A percentile compares a stretch with the other conserved stretches of the same genome.
Evolutionary conservation across 2,329 filamentous ascomycete genomes (phyloP).

Genomic region (Trichoderma koningiopsis): DNA sequence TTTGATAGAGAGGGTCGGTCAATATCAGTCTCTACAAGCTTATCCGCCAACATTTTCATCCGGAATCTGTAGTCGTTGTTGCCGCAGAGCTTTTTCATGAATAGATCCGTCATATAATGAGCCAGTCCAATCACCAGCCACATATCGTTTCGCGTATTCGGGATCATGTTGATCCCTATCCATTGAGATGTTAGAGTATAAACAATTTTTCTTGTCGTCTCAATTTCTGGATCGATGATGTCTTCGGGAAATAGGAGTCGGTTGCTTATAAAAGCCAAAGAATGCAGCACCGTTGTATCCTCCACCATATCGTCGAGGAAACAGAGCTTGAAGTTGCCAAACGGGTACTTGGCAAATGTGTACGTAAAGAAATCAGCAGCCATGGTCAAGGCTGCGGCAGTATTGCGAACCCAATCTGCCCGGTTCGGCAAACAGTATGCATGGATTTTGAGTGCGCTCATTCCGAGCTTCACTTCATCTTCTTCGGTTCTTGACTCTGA

Average conservation of each 20-base stretch:
- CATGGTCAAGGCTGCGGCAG: conserved; percentile 79
- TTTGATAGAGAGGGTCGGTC: conserved; percentile 80
- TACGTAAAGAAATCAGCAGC: conserved; percentile 91
- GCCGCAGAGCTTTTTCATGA: conserved; percentile 86
- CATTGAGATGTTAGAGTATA: conserved; percentile 89
- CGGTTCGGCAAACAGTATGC: conserved; percentile 89
- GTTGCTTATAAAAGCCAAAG: conserved; percentile 83
- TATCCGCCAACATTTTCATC: conserved; percentile 82
- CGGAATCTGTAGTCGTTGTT: conserved; percentile 94
- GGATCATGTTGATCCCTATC: conserved; percentile 90
- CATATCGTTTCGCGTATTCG: conserved; percentile 75
- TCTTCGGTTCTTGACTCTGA: conserved; percentile 87
- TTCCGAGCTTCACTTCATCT: conserved; percentile 86
- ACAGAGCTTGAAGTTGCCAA: conserved; percentile 86
- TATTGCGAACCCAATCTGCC: conserved; percentile 80
- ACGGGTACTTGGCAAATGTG: conserved; percentile 87
- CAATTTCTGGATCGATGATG: conserved; percentile 81
- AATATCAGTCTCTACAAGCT: conserved; percentile 77
- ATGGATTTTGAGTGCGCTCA: conserved; percentile 84
- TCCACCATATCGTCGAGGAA: conserved; percentile 87
- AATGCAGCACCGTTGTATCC: conserved; percentile 76
- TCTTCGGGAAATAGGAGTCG: conserved; percentile 82
- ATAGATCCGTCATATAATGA: conserved; percentile 92
- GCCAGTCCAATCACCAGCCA: conserved; percentile 91
- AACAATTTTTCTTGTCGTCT: conserved; percentile 77